Percentiles rank a stretch among this genome's conserved stretches.
These are phyloP conservation scores for Maudiozyma saulgeensis DNA, from an alignment of 805 yeast species.

Conservation along the genomic window DNA sequence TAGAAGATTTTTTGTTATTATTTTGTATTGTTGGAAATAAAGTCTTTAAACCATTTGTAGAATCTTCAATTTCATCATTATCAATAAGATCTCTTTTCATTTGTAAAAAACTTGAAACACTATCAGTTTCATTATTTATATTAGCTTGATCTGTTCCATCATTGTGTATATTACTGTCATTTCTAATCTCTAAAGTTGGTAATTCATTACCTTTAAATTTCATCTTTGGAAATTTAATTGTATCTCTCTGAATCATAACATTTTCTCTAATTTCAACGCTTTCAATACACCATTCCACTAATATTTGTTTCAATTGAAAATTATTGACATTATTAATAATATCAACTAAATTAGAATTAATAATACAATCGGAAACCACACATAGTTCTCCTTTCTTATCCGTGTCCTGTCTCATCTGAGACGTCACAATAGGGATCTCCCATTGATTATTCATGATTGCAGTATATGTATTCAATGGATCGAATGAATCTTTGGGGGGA, in stretches of 20 bases:
- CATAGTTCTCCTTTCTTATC: constrained; percentile 67
- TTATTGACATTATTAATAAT: constrained; percentile 46
- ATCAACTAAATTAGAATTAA: constrained; percentile 32
- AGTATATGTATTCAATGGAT: constrained; percentile 50
- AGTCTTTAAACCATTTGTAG: constrained; percentile 17
- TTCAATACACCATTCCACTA: constrained; percentile 79
- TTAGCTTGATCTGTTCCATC: constrained; percentile 28
- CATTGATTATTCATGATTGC: constrained; percentile 61
- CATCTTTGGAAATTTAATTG: constrained; percentile 59
- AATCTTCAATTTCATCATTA: constrained; percentile 30
- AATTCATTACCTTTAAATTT: constrained; percentile 51
- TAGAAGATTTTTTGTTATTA: constrained; percentile 8
- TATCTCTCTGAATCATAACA: constrained; percentile 48
- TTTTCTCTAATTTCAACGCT: constrained; percentile 52
- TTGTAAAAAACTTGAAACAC: constrained; percentile 7
- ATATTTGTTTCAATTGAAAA: constrained; percentile 48
- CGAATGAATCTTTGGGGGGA: constrained; percentile 44
- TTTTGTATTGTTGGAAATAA: constrained; percentile 15
- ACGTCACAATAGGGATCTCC: constrained; percentile 76
- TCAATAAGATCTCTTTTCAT: constrained; percentile 15
- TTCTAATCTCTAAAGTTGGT: constrained; percentile 30
- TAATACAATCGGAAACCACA: constrained; percentile 69
- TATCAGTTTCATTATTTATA: constrained; percentile 25
- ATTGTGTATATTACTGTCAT: constrained; percentile 33
- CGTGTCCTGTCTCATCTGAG: constrained; percentile 40